These are phyloP conservation scores for Zygosaccharomyces lentus DNA, from an alignment of 805 yeast genomes.

Conservation along the genomic window DNA sequence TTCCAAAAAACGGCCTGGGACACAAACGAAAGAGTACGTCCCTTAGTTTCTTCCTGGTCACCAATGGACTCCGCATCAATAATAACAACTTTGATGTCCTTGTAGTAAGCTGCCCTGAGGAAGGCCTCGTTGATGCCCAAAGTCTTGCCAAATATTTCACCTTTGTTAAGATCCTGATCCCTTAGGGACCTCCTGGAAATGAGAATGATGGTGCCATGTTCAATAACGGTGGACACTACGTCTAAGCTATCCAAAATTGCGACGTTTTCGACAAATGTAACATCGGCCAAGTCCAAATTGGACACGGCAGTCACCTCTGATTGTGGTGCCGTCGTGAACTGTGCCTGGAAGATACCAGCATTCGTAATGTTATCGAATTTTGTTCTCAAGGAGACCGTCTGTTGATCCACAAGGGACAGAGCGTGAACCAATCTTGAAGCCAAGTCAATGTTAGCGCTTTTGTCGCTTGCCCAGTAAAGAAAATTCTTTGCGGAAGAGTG, in stretches of 20 bases:
- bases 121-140: conserved; percentile 46
- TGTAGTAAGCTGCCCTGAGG: conserved; percentile 50
- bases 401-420: conserved; percentile 56
- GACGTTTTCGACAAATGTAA: conserved; percentile 60
- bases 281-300: conserved; percentile 54
- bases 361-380: conserved; percentile 66
- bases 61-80: conserved; percentile 62
- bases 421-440: conserved; percentile 66
- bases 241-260: conserved; percentile 54
- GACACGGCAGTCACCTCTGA: conserved; percentile 19
- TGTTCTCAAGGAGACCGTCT: conserved; percentile 52
- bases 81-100: conserved; percentile 49
- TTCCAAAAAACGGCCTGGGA: conserved; percentile 80
- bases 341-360: conserved; percentile 75
- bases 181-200: conserved; percentile 33
- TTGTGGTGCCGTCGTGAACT: conserved; percentile 41
- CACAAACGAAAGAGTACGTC: conserved; percentile 70
- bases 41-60: conserved; percentile 66
- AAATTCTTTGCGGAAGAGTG: conserved; percentile 30
- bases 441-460: conserved; percentile 48
- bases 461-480: conserved; percentile 68
- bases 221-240: conserved; percentile 54
- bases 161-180: conserved; percentile 34
- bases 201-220: conserved; percentile 51
- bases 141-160: conserved; percentile 45